Conservation (phyloP, 352 stramenopile genomes). For the Blastocystis sp. region DNA sequence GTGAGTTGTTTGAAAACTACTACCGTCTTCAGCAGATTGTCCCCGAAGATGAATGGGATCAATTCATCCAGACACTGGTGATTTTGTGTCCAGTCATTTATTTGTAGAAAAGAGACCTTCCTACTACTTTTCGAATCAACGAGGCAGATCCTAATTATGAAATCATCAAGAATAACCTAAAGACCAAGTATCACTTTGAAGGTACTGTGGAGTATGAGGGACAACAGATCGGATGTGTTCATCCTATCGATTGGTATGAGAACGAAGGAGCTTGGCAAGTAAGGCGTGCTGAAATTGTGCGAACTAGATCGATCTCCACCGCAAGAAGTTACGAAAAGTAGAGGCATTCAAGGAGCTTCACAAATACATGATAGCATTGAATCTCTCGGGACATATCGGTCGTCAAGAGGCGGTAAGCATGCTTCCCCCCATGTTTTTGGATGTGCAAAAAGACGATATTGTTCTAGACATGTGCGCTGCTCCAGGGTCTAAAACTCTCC, state of each 20-base stretch:
- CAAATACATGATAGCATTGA: slow-evolving; percentile 89
- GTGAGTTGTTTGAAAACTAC: slow-evolving; percentile 72
- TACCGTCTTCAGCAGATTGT: slow-evolving; percentile 80
- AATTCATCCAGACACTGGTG: slow-evolving; percentile 80
- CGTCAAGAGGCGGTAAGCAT: slow-evolving; percentile 97
- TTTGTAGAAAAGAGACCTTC: slow-evolving; percentile 68
- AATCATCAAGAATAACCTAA: slow-evolving; percentile 78
- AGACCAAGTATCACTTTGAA: slow-evolving; percentile 76
- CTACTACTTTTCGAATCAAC: slow-evolving; percentile 86
- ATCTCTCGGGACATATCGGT: slow-evolving; percentile 84
- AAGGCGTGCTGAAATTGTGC: slow-evolving; percentile 65
- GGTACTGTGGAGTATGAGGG: slow-evolving; percentile 72
- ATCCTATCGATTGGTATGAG: slow-evolving; percentile 80
- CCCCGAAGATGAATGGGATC: slow-evolving; percentile 75
- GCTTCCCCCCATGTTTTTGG: slow-evolving; percentile 92
- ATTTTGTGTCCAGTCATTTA: slow-evolving; percentile 66
- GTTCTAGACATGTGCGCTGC: slow-evolving; percentile 96
- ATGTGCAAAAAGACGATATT: slow-evolving; percentile 71
- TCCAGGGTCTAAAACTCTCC: slow-evolving; percentile 95
- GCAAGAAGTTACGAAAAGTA: slow-evolving; percentile 82
- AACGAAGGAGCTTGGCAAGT: slow-evolving; percentile 80
- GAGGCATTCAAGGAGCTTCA: slow-evolving; percentile 84
- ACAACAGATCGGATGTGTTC: slow-evolving; percentile 64
- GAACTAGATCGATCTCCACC: slow-evolving; percentile 68
- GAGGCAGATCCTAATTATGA: slow-evolving; percentile 77